Evolutionary conservation across 306 rosid genomes (phyloP).

Genomic region (Lathyrus sativus): DNA sequence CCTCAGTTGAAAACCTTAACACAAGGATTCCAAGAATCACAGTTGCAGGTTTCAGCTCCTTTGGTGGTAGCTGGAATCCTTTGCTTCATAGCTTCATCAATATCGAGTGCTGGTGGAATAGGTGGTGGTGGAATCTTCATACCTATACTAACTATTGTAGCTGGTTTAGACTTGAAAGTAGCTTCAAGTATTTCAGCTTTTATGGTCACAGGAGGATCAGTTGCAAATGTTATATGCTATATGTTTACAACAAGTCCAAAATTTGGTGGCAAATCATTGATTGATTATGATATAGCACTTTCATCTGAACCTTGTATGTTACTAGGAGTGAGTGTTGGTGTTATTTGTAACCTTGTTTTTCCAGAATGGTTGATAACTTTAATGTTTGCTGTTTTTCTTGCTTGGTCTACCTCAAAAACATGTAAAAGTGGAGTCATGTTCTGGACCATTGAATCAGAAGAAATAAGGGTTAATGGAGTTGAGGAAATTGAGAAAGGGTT

Average conservation of each 20-base stretch:
- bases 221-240: slow-evolving; percentile 67
- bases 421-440: slow-evolving; percentile 55
- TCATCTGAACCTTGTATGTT: slow-evolving; percentile 82
- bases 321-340: slow-evolving; percentile 86
- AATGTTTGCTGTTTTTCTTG: slow-evolving; percentile 75
- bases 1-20: slow-evolving; percentile 36
- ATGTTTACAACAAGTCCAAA: slow-evolving; percentile 46
- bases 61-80: slow-evolving; percentile 56
- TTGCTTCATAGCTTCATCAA: slow-evolving; percentile 68
- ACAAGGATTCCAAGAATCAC: slow-evolving; percentile 39
- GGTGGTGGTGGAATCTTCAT: slow-evolving; percentile 89
- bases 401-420: slow-evolving; percentile 83
- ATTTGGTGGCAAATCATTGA: slow-evolving; percentile 56
- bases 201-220: slow-evolving; percentile 95
- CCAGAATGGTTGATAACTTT: slow-evolving; percentile 85
- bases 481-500: slow-evolving; percentile 46
- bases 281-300: slow-evolving; percentile 81
- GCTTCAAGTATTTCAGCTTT: slow-evolving; percentile 88
- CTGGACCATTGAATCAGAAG: slow-evolving; percentile 73
- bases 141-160: slow-evolving; percentile 68
- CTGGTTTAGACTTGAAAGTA: slow-evolving; percentile 76
- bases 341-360: slow-evolving; percentile 75
- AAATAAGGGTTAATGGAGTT: slow-evolving; percentile 40
- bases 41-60: slow-evolving; percentile 40
- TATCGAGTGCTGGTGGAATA: slow-evolving; percentile 89